Base-by-base conservation (phyloP, 2,329 filamentous ascomycete genomes). In the Cytospora leucostoma region DNA sequence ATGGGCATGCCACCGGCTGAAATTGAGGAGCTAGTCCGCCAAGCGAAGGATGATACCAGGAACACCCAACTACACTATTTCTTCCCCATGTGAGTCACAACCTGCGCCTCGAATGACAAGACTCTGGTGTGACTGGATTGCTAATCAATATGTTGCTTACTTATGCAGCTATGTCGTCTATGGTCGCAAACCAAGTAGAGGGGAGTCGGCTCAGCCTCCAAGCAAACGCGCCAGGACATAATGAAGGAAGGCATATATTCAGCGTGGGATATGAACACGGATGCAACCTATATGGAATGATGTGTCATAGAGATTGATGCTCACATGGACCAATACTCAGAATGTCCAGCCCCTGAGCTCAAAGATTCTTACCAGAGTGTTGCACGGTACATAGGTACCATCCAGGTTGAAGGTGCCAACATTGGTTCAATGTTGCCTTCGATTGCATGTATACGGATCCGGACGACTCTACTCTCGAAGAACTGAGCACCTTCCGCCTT, bases 1-100 rank as follows among this genome's bases (percentile, higher is more conserved):
- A 63, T 73, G 7, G 72, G 71, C 7, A 72, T 71, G 72, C 59
- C 67, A 0, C 53, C 65, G 4, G 65, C 68, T 12, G 68, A 72
- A 51, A 67, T 74, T 7, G 69, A 73, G 59, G 53, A 67, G 21
- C 59, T 71, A 19, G 68, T 70, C 17, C 67, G 69, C 15, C 65
- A 70, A 10, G 62, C 66, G 21, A 67, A 72, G 61, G 53, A 52
- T 7, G 59, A 66, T 17, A 64, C 71, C 17, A 70, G 65, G 19
- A 65, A 71, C 58, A 56, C 56, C 7, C 51, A 61, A 3, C 61
- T 71, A 12, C 70, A 71, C 59, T 71, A 70, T 62, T 72, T 70
- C 60, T 66, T 67, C n/a, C 68, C 68, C 1, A 68, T 68, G 67
- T 70, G 33, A 62, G 68, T 56, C 7, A 11, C 21, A 7, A 17